phyloP scores from a whole-genome alignment of 345 rosid genomes.

The Brassica nigra region DNA sequence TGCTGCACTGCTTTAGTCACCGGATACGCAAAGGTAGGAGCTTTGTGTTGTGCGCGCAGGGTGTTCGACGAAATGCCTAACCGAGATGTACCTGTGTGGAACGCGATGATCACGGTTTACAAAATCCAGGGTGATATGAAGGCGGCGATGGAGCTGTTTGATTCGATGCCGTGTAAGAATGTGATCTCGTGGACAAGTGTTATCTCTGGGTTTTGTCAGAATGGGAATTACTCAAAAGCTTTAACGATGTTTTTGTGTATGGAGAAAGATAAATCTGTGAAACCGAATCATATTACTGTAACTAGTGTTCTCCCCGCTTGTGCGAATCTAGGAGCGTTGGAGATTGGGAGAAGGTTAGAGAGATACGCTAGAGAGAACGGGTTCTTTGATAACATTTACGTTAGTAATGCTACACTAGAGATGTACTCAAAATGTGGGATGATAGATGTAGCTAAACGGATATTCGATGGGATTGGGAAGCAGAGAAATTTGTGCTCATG shows the following conservation, averaged over 20 bases:
- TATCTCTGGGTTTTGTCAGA: constrained; percentile 73
- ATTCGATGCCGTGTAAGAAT: constrained; percentile 59
- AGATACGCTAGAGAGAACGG: constrained; percentile 63
- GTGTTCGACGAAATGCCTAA: constrained; percentile 66
- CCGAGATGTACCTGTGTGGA: constrained; percentile 67
- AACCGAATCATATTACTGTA: constrained; percentile 71
- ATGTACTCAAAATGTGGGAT: constrained; percentile 78
- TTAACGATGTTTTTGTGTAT: constrained; percentile 59
- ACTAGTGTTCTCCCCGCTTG: constrained; percentile 78
- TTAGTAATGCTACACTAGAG: constrained; percentile 65
- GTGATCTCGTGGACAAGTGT: constrained; percentile 80
- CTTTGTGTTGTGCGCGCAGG: constrained; percentile 44
- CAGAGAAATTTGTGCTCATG: constrained; percentile 72
- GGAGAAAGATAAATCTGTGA: constrained; percentile 57
- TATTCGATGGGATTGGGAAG: constrained; percentile 63
- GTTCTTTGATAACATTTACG: constrained; percentile 56
- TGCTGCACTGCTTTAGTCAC: constrained; percentile 62
- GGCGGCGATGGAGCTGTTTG: constrained; percentile 56
- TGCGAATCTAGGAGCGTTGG: constrained; percentile 67
- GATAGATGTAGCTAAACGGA: constrained; percentile 52
- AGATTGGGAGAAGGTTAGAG: constrained; percentile 69
- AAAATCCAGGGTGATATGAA: constrained; percentile 60
- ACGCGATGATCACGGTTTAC: constrained; percentile 66
- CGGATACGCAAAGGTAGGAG: constrained; percentile 60
- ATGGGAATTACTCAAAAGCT: constrained; percentile 57